Conservation (phyloP, 2,329 filamentous ascomycete genomes). For the Talaromyces sp. region DNA sequence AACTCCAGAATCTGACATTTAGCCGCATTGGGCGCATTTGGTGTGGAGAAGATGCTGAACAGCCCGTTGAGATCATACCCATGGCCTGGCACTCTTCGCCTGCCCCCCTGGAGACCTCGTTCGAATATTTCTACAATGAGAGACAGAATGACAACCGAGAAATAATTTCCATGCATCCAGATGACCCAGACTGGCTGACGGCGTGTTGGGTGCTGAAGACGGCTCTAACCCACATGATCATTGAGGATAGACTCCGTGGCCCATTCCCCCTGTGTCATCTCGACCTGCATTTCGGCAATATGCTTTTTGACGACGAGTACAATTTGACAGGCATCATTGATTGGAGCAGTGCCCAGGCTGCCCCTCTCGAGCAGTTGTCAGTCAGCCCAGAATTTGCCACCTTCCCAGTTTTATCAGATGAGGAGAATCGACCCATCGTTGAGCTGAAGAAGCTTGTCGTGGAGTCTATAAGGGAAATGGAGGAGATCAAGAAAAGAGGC, state of each 20-base stretch:
- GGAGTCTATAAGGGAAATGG: neutral
- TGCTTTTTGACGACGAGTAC: neutral
- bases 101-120: neutral
- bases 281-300: neutral
- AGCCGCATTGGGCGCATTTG: neutral
- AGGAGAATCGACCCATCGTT: neutral
- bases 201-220: neutral
- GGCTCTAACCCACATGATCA: neutral
- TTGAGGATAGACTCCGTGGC: neutral
- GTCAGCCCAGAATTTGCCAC: neutral
- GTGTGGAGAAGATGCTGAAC: neutral
- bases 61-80: neutral
- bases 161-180: neutral
- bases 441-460: neutral
- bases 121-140: neutral
- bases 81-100: neutral
- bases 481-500: neutral
- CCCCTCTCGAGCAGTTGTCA: neutral
- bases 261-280: neutral
- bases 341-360: neutral
- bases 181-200: neutral
- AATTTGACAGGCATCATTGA: neutral
- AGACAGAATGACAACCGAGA: neutral
- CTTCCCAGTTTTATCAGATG: neutral
- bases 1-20: neutral